phyloP scores from a whole-genome alignment of 306 rosid species.

The Boehmeria nivea region DNA sequence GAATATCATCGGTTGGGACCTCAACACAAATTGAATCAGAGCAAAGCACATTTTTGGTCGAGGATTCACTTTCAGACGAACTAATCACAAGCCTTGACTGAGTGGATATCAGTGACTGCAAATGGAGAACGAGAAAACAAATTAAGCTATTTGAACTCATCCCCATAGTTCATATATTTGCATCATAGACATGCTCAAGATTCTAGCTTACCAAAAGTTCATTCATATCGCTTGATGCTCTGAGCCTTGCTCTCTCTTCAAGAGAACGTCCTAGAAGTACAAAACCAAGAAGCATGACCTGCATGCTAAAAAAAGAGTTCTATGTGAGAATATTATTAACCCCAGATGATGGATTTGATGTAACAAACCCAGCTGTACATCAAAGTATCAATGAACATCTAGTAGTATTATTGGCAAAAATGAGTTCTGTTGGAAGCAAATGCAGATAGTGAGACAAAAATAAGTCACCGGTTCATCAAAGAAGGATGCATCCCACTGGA shows the following conservation, averaged over 20 bases:
- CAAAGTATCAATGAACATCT: slow-evolving; percentile 9
- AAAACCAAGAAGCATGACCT: slow-evolving; percentile 99
- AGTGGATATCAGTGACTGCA: slow-evolving; percentile 88
- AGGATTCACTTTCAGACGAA: slow-evolving; percentile 60
- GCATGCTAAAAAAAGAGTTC: slow-evolving; percentile 64
- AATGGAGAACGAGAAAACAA: slow-evolving; percentile 27
- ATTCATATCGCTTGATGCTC: slow-evolving; percentile 96
- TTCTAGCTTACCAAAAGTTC: slow-evolving; percentile 73
- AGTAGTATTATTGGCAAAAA: background rate
- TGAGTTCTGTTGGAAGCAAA: slow-evolving; percentile 5
- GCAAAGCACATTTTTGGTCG: slow-evolving; percentile 57
- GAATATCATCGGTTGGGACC: slow-evolving; percentile 90
- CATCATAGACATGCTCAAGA: slow-evolving; percentile 3
- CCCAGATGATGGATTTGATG: too few species aligned
- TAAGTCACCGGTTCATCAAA: slow-evolving; percentile 98
- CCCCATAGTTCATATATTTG: background rate
- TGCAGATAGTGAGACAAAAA: slow-evolving; percentile 30
- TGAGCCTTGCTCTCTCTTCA: slow-evolving; percentile 90
- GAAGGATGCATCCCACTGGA: slow-evolving; percentile 87
- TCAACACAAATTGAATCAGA: slow-evolving; percentile 70
- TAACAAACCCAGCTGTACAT: slow-evolving; percentile 9
- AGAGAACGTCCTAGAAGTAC: slow-evolving; percentile 97
- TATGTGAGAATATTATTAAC: slow-evolving; percentile 40
- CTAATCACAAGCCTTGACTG: slow-evolving; percentile 83
- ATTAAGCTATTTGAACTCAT: background rate